phyloP scores from a whole-genome alignment of 164 flowering plant species.

The Stephania cephalantha region DNA sequence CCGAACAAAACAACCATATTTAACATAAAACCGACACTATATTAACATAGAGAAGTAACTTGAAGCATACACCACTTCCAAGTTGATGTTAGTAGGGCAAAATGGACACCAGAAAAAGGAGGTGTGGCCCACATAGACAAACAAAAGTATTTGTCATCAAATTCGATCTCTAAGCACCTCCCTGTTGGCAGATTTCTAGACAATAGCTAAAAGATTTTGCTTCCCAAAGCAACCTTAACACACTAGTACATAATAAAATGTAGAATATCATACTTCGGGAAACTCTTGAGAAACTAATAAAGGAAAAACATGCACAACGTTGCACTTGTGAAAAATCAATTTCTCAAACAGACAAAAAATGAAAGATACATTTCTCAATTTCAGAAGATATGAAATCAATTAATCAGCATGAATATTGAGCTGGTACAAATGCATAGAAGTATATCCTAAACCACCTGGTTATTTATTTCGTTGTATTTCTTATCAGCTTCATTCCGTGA shows the following conservation, averaged over 20 bases:
- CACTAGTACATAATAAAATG: neutral
- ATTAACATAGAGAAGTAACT: neutral
- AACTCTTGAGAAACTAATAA: neutral
- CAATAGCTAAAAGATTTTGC: neutral
- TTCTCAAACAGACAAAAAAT: neutral
- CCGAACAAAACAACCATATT: no score
- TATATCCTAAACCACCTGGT: conserved; percentile 45
- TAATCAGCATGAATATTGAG: neutral
- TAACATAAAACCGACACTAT: neutral
- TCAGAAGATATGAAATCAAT: neutral
- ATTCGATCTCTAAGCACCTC: neutral
- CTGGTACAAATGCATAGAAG: neutral
- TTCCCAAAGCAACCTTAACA: neutral
- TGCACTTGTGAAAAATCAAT: neutral
- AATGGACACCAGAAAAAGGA: neutral
- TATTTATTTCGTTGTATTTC: conserved; percentile 70
- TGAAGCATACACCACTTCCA: neutral
- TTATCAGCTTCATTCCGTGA: conserved; percentile 56
- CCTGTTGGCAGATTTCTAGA: neutral
- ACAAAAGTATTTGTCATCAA: no score
- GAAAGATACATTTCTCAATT: neutral
- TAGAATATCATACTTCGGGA: neutral
- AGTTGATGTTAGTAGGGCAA: neutral
- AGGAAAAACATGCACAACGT: neutral
- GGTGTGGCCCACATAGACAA: neutral